Evolutionary conservation across 2,329 filamentous ascomycete genomes (phyloP), one percentile per base, ranked within the genome.

Genomic region (Geosmithia morbida): DNA sequence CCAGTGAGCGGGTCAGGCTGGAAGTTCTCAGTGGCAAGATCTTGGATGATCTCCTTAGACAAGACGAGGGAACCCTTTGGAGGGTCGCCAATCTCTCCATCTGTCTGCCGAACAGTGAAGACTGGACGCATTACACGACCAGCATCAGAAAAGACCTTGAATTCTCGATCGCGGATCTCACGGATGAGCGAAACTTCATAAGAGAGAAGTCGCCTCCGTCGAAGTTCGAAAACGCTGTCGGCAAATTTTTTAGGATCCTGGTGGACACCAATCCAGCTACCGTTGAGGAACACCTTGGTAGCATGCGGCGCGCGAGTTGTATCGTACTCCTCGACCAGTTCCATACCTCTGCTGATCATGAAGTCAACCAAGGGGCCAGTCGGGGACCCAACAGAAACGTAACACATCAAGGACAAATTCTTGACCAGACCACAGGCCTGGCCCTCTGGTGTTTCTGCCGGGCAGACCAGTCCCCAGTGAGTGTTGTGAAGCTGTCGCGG

Each of bases 401-500:
- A 96, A 61, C 92, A 97, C 90, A 98, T 97, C 46, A 98, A 74
- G 6, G 92, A 89, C 61, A 98, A 61, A 59, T 98, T 98, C 74
- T 98, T 98, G 65, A 98, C 92, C 53, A 98, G 72, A 68, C 92
- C 92, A 70, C 92, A 98, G 66, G 92, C 92, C 64, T 98, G 92
- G 53, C 92, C 92, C 76, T 98, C 92, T 20, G 92, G 92, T 16
- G 92, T 98, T 64, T 98, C 92, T 29, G 92, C 90, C 29, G 92
- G 92, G 64, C 92, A 98, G 17, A 98, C 90, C 56, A 97, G 70
- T 52, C 92, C 92, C 92, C 92, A 98, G 61, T 98, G 92, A 7
- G 90, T 97, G 65, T 97, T 97, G 72, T 98, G 92, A 53, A 98
- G 75, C 67, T 98, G 94, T 50, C 92, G 85, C 40, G 92, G 92